A percentile compares a stretch with the other conserved stretches of the same genome.
phyloP scores from a whole-genome alignment of 2,329 filamentous ascomycete species.

The Claviceps sorghi region DNA sequence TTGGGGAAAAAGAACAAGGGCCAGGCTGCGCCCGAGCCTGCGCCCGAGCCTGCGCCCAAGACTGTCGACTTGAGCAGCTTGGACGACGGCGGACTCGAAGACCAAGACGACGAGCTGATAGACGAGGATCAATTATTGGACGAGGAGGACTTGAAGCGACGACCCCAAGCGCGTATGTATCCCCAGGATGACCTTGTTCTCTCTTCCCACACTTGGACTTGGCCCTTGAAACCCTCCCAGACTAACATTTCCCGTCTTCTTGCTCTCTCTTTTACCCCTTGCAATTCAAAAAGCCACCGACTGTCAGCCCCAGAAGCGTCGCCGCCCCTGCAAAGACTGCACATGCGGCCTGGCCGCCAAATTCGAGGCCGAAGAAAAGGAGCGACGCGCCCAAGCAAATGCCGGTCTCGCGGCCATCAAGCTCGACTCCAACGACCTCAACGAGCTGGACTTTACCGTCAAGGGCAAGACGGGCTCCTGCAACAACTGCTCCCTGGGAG shows the following conservation, averaged over 20 bases:
- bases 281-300: conserved; percentile 47
- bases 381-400: conserved; percentile 51
- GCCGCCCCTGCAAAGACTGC: conserved; percentile 94
- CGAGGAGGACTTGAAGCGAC: conserved; percentile 66
- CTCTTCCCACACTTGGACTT: conserved; percentile 10
- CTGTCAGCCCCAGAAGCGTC: conserved; percentile 80
- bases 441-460: conserved; percentile 92
- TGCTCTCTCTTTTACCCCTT: neutral
- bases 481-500: conserved; percentile 83
- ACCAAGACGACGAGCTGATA: conserved; percentile 71
- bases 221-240: too few relatives aligned
- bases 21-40: conserved; percentile 6
- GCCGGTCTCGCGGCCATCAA: conserved; percentile 55
- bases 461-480: conserved; percentile 91
- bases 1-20: conserved; percentile 23
- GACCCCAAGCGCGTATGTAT: conserved; percentile 65
- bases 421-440: conserved; percentile 60
- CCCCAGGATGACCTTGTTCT: neutral
- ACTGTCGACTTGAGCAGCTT: conserved; percentile 43
- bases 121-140: conserved; percentile 80
- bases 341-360: conserved; percentile 82
- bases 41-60: conserved; percentile 23
- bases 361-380: conserved; percentile 70
- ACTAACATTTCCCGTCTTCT: neutral
- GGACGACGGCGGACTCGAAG: conserved; percentile 49